Evolutionary conservation across 345 rosid genomes (phyloP).

Genomic region (Hypericum androsaemum): DNA sequence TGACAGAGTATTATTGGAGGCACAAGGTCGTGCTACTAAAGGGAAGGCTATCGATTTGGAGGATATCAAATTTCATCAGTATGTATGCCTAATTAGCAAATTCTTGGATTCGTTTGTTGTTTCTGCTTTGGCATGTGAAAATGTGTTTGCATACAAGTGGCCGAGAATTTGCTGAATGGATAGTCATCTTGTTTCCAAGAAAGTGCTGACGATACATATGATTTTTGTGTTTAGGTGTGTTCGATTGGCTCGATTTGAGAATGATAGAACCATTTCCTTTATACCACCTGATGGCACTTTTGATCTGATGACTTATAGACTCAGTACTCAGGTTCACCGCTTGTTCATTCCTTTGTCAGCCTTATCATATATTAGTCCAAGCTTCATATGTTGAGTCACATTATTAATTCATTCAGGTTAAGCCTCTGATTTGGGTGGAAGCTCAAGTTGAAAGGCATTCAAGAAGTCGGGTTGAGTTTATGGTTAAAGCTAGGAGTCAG

Average conservation of each 20-base stretch:
- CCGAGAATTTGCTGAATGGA: too few relatives aligned
- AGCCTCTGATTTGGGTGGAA: slow-evolving; percentile 94
- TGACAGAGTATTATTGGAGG: slow-evolving; percentile 89
- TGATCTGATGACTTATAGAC: slow-evolving; percentile 96
- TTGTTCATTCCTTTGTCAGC: neutral
- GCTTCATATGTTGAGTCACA: too few relatives aligned
- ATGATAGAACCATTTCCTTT: slow-evolving; percentile 90
- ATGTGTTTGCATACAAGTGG: slow-evolving; percentile 6
- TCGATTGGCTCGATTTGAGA: slow-evolving; percentile 91
- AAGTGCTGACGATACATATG: neutral
- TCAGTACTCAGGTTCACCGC: slow-evolving; percentile 74
- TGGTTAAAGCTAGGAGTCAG: slow-evolving; percentile 86
- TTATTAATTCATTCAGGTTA: slow-evolving; percentile 40
- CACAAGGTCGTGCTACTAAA: slow-evolving; percentile 87
- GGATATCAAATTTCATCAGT: slow-evolving; percentile 98
- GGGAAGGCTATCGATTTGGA: slow-evolving; percentile 96
- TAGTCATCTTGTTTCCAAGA: slow-evolving; percentile 1
- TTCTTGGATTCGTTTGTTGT: slow-evolving; percentile 9
- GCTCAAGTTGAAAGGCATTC: slow-evolving; percentile 88
- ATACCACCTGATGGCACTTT: slow-evolving; percentile 98
- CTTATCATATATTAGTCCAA: too few relatives aligned
- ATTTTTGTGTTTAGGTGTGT: slow-evolving; percentile 54
- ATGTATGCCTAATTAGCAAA: slow-evolving; percentile 20
- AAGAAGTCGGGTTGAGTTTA: slow-evolving; percentile 80
- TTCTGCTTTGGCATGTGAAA: neutral